Base-by-base conservation (phyloP, 1,139 yeast species). In the Yamadazyma triangularis region DNA sequence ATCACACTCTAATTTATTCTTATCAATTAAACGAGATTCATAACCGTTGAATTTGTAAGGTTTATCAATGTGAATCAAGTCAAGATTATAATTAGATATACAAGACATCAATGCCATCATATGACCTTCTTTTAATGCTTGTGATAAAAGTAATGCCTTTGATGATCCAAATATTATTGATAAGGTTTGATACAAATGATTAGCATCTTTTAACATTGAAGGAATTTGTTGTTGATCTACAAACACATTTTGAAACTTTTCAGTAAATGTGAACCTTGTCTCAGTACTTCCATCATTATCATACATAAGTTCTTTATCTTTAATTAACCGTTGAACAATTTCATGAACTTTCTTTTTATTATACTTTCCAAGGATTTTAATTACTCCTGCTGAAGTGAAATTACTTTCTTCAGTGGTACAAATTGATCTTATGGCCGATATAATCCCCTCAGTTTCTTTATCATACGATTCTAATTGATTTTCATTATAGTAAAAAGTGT, bases 191-290 rank as follows among this genome's bases (percentile, higher is more conserved):
- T n/a, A n/a, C n/a, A n/a, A n/a, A n/a, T n/a, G n/a, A n/a, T n/a
- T n/a, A n/a, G n/a, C n/a, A n/a, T n/a, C n/a, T n/a, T n/a, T n/a
- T n/a, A n/a, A n/a, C n/a, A n/a, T n/a, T n/a, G n/a, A n/a, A n/a
- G n/a, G n/a, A n/a, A n/a, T n/a, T n/a, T n/a, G n/a, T n/a, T n/a
- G n/a, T n/a, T n/a, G n/a, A n/a, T n/a, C n/a, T n/a, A n/a, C n/a
- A n/a, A n/a, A n/a, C 4, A 68, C 36, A 26, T 56, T 55, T 33
- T 64, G 52, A 23, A 80, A 66, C 36, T 61, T 69, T 16, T 84
- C 94, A 2, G 86, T 74, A 26, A 83, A 55, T 5, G 62, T 53
- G 42, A 79, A 81, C n/a, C n/a, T n/a, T n/a, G n/a, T n/a, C n/a
- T n/a, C n/a, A n/a, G n/a, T n/a, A n/a, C n/a, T n/a, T n/a, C n/a